These are phyloP conservation scores for Aspergillus sp. DNA, from an alignment of 2,329 filamentous ascomycete genomes.

Conservation along the genomic window DNA sequence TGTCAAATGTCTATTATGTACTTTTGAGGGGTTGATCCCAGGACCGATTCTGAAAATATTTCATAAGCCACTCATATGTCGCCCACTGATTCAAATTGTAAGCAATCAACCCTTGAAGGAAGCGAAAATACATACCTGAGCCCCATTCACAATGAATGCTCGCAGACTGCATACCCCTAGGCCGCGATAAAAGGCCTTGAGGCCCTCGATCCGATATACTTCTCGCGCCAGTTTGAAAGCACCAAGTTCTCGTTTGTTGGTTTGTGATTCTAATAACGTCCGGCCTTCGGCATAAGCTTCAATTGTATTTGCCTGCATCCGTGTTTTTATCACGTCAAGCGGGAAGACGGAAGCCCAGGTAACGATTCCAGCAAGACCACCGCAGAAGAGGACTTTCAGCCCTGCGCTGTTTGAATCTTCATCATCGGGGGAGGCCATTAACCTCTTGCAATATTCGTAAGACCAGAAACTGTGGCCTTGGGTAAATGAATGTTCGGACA, in stretches of 20 bases:
- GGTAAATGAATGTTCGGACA: slow-evolving; percentile 7
- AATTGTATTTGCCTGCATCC: slow-evolving; percentile 73
- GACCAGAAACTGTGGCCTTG: slow-evolving; percentile 69
- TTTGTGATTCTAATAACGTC: slow-evolving; percentile 20
- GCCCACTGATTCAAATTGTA: slow-evolving; percentile 64
- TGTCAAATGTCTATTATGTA: slow-evolving; percentile 3
- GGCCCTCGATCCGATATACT: slow-evolving; percentile 65
- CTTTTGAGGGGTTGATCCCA: slow-evolving; percentile 12
- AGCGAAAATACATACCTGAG: slow-evolving; percentile 51
- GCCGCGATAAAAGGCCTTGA: slow-evolving; percentile 68
- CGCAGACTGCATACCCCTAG: slow-evolving; percentile 78
- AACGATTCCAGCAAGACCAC: slow-evolving; percentile 80
- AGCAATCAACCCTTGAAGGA: neutral
- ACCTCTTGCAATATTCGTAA: slow-evolving; percentile 73
- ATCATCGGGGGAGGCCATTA: slow-evolving; percentile 50
- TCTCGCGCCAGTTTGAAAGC: slow-evolving; percentile 65
- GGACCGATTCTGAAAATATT: slow-evolving; percentile 27
- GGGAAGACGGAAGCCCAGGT: slow-evolving; percentile 93
- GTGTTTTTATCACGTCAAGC: slow-evolving; percentile 87
- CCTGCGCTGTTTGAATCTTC: slow-evolving; percentile 51
- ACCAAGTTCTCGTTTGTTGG: slow-evolving; percentile 37
- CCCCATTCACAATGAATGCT: slow-evolving; percentile 90
- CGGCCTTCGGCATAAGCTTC: slow-evolving; percentile 23
- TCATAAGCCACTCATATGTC: slow-evolving; percentile 86
- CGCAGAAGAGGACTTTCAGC: slow-evolving; percentile 72